These are phyloP conservation scores for Saprolegnia diclina DNA, from an alignment of 352 stramenopile genomes.

Conservation along the genomic window DNA sequence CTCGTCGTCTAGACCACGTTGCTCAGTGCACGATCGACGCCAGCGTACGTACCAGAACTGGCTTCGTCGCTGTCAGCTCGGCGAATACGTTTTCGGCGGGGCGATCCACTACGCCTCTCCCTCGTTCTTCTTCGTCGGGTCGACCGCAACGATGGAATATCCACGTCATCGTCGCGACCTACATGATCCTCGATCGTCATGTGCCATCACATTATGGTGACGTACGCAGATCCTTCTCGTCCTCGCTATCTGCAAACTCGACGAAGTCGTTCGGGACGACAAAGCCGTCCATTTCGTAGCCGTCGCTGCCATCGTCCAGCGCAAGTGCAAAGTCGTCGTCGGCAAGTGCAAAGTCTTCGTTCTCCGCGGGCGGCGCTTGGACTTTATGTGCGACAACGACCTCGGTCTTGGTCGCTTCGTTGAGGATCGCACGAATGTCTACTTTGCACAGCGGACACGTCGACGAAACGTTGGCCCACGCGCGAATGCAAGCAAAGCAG, in stretches of 20 bases:
- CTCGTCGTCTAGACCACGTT: not conserved
- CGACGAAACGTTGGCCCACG: not conserved
- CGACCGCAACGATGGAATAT: not conserved
- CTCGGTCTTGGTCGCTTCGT: not conserved
- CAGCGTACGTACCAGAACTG: not conserved
- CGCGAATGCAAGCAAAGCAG: not conserved
- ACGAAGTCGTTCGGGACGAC: constrained; percentile 9
- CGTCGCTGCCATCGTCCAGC: not conserved
- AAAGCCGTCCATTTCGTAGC: constrained; percentile 9
- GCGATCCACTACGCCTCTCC: no score
- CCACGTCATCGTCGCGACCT: not conserved
- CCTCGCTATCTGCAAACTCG: not conserved
- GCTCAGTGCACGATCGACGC: not conserved
- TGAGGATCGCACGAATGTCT: not conserved
- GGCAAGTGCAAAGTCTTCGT: not conserved
- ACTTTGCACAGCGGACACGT: constrained; percentile 4
- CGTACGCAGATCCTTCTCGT: not conserved
- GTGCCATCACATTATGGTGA: not conserved
- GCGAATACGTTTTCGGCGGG: not conserved
- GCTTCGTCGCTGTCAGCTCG: not conserved
- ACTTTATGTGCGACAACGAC: not conserved
- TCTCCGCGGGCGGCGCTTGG: not conserved
- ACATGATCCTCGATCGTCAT: not conserved
- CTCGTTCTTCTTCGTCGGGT: not conserved
- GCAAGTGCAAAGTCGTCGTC: not conserved